Conservation (phyloP, 2,329 filamentous ascomycete genomes). For the Esteya vermicola region DNA sequence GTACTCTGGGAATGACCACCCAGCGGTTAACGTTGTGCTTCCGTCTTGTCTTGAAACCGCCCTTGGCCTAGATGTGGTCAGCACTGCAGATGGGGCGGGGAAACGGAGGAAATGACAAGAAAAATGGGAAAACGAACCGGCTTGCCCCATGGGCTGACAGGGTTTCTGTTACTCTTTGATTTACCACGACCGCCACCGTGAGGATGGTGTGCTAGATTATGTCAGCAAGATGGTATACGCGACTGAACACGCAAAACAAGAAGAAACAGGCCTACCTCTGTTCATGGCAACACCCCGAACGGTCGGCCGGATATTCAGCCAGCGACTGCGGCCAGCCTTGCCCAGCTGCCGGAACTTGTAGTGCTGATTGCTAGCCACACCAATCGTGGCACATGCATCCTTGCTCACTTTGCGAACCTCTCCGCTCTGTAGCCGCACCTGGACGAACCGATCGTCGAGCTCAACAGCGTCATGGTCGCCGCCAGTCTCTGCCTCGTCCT, state of each 20-base stretch:
- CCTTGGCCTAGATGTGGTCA: constrained; percentile 44
- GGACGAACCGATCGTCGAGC: constrained; percentile 57
- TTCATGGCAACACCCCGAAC: constrained; percentile 99
- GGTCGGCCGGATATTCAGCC: constrained; percentile 87
- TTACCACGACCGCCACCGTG: constrained; percentile 99
- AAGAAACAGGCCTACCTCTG: constrained; percentile 42
- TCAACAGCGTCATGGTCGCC: background rate
- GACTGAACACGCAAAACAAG: constrained; percentile 23
- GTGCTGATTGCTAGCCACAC: constrained; percentile 84
- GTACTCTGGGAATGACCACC: constrained; percentile 67
- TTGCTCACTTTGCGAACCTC: constrained; percentile 82
- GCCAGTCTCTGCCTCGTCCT: too few species aligned
- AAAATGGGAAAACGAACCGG: constrained; percentile 49
- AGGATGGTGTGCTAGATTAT: constrained; percentile 76
- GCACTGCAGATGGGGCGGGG: background rate
- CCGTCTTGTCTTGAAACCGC: constrained; percentile 80
- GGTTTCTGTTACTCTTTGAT: constrained; percentile 94
- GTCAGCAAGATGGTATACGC: constrained; percentile 1
- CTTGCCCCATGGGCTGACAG: constrained; percentile 91
- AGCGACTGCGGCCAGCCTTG: constrained; percentile 86
- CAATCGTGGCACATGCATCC: constrained; percentile 88
- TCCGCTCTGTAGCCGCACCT: constrained; percentile 78
- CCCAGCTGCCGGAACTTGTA: constrained; percentile 83
- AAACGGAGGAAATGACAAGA: background rate
- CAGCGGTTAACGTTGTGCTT: constrained; percentile 86